phyloP scores from a whole-genome alignment of 1,139 yeast genomes.

The Kodamaea fungicola region DNA sequence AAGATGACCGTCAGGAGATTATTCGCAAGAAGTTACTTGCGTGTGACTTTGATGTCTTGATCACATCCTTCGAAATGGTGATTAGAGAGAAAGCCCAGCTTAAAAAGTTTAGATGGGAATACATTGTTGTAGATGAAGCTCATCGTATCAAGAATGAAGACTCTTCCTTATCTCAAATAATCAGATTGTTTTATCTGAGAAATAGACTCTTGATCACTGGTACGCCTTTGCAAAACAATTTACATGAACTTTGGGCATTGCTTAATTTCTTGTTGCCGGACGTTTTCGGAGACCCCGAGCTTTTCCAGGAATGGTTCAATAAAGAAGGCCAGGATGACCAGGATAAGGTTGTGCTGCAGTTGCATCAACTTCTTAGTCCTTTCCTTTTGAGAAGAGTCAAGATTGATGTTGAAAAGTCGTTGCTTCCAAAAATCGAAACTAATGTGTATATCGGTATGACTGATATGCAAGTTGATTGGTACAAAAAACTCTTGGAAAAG shows the following conservation, averaged over 20 bases:
- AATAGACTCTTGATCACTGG: constrained; percentile 89
- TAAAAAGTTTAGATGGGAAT: constrained; percentile 88
- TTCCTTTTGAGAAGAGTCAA: constrained; percentile 87
- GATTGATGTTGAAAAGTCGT: constrained; percentile 86
- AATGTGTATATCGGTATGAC: constrained; percentile 93
- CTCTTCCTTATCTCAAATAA: constrained; percentile 83
- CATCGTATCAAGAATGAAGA: constrained; percentile 95
- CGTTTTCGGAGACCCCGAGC: constrained; percentile 86
- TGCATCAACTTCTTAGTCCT: constrained; percentile 83
- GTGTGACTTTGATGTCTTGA: constrained; percentile 82
- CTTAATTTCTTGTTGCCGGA: constrained; percentile 89
- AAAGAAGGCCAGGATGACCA: constrained; percentile 48
- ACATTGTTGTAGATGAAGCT: constrained; percentile 92
- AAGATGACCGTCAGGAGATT: constrained; percentile 65
- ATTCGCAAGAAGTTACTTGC: constrained; percentile 58
- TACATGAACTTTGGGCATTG: constrained; percentile 95
- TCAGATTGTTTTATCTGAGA: constrained; percentile 79
- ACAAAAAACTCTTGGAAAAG: constrained; percentile 80
- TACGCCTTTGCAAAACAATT: constrained; percentile 90
- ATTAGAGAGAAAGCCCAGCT: constrained; percentile 79
- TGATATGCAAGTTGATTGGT: constrained; percentile 91
- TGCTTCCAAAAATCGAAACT: constrained; percentile 85
- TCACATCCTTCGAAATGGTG: constrained; percentile 92
- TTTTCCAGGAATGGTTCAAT: constrained; percentile 87
- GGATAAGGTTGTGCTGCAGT: constrained; percentile 76